Evolutionary conservation across 257 asterid genomes (phyloP), one percentile per base, ranked within the genome.

Genomic region (Handroanthus guayacan): DNA sequence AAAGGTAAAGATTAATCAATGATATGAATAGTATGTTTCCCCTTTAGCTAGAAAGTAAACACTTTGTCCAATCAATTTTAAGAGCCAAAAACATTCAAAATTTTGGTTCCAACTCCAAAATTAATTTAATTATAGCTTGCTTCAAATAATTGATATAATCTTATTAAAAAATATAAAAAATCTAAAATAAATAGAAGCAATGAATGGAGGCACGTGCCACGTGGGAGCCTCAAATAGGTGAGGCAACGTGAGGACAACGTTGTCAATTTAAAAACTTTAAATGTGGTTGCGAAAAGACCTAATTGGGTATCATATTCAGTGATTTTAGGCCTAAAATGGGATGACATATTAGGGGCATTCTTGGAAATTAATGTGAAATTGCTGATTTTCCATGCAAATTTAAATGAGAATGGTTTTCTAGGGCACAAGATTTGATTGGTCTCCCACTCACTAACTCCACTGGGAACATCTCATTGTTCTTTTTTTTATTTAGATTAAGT

Each of bases 141-240:
- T 45, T 45, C 51, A 3, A 45, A 45, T 5, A 45, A 2, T 6
- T 14, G 7, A 50, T 50, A 3, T 11, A 12, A 11, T 50, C 4
- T 50, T 11, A 11, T 0, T 1, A 3, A 0, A 50, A 50, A 50
- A 12, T 11, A 1, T 2, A 50, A 50, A 12, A 50, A 50, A 50
- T 14, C 6, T 3, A n/a, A 36, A 37, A 63, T 1, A 55, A 61
- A 31, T 12, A n/a, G 16, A 54, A 36, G 31, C 57, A 11, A 36
- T 41, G 56, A 50, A 25, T 38, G 54, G 12, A 34, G 55, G 47
- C 71, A 65, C 56, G 82, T 78, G 79, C 73, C 62, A 54, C 74
- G 68, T 71, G 48, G 45, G 74, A 51, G 34, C 55, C 77, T 61
- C 58, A 50, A 44, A 48, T 67, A 63, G 41, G 50, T n/a, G 14